A percentile compares a stretch with the other conserved stretches of the same genome.
phyloP scores from a whole-genome alignment of 495 filamentous ascomycete genomes.

The Penicillium macrosclerotiorum region DNA sequence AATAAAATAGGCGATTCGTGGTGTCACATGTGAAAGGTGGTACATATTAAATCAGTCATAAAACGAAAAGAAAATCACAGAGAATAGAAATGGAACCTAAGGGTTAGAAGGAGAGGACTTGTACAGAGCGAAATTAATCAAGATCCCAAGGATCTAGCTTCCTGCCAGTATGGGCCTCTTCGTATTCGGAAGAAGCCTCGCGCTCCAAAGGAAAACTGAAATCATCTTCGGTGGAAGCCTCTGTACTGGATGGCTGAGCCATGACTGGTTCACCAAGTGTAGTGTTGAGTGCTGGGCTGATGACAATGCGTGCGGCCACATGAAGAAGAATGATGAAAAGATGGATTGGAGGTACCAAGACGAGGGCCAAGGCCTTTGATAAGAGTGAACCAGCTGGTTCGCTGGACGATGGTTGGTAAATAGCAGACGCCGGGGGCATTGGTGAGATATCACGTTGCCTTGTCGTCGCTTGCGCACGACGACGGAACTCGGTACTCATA shows the following conservation, averaged over 20 bases:
- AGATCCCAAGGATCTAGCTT: slow-evolving; percentile 34
- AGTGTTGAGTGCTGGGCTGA: slow-evolving; percentile 42
- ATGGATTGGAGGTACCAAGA: slow-evolving; percentile 72
- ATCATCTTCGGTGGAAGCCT: slow-evolving; percentile 32
- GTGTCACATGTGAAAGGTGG: slow-evolving; percentile 10
- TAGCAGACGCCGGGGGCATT: slow-evolving; percentile 62
- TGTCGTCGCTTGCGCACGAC: slow-evolving; percentile 52
- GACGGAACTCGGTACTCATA: slow-evolving; percentile 49
- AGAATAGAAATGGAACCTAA: not conserved
- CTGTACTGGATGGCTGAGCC: not conserved
- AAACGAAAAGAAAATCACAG: slow-evolving; percentile 6
- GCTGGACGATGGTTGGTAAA: slow-evolving; percentile 52
- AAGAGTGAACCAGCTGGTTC: slow-evolving; percentile 66
- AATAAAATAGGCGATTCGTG: slow-evolving; percentile 12
- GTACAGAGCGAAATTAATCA: slow-evolving; percentile 15
- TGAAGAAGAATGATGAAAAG: slow-evolving; percentile 74
- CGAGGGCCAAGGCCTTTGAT: slow-evolving; percentile 69
- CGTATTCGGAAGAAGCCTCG: slow-evolving; percentile 32
- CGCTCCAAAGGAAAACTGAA: slow-evolving; percentile 42
- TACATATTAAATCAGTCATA: slow-evolving; percentile 19
- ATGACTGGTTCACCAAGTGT: slow-evolving; percentile 13
- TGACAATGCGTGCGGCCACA: slow-evolving; percentile 71
- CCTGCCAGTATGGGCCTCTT: slow-evolving; percentile 16
- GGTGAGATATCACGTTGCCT: slow-evolving; percentile 66
- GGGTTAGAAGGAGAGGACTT: not conserved